Base-by-base conservation (phyloP, 2,329 filamentous ascomycete genomes). In the Shiraia sp. region DNA sequence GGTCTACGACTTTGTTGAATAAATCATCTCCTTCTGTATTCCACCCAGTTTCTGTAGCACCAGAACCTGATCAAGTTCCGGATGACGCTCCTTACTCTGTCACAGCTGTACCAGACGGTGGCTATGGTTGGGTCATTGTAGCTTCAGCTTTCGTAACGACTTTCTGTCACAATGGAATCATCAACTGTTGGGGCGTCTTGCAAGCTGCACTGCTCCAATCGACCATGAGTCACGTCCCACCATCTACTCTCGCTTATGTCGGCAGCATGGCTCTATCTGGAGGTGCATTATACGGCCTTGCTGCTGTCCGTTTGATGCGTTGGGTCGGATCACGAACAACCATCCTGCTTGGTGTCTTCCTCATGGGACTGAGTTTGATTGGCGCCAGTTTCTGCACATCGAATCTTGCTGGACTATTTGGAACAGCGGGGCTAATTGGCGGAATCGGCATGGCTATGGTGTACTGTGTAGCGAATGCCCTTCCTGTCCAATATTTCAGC, bases 101-200 rank as follows among this genome's bases (percentile, higher is more conserved):
- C 2, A 51, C 53, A 1, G 54, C 57, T 10, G 53, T 65, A 0
- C 79, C 79, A 0, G 78, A 81, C 32, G 79, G 79, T 19, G 79
- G 78, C 16, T 79, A 81, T 53, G 79, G 78, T 46, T 82, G 79
- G 79, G 68, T 75, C 10, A 70, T 83, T 6, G 76, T 84, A 16
- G 65, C 63, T 3, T 72, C 70, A 23, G 80, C 77, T 50, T 72
- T 75, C 2, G 55, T 79, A 1, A 54, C 82, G 9, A 72, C 76
- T 2, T 84, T 79, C 70, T 66, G 61, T 53, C 55, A 77, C 36
- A 74, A 79, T 34, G 81, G 80, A 36, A 79, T 74, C 0, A 73
- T 73, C 6, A 82, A 81, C 55, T 75, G 73, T 48, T 85, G 81
- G 80, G 82, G 81, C 16, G 74, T 86, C 0, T 67, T 84, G 32